phyloP scores from a whole-genome alignment of 768 basidiomycete species.

The Paxillus rubicundulus region DNA sequence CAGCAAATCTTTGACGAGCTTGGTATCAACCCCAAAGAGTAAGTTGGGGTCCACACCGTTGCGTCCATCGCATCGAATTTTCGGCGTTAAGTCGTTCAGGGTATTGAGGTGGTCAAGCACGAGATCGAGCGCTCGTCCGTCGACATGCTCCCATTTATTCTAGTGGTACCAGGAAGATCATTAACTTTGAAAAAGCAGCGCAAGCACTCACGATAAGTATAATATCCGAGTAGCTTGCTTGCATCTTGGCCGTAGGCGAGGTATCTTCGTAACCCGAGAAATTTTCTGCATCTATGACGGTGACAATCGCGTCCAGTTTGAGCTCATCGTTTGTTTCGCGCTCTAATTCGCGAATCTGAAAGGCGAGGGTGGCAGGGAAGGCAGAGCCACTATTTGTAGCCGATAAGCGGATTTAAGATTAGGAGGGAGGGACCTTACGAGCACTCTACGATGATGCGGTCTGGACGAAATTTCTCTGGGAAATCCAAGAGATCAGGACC shows the following conservation, averaged over 20 bases:
- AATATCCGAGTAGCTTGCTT: constrained; percentile 93
- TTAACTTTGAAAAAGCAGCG: not conserved
- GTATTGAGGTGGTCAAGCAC: constrained; percentile 87
- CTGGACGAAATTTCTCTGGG: constrained; percentile 77
- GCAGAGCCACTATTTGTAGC: constrained; percentile 70
- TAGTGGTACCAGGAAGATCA: constrained; percentile 27
- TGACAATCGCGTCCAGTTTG: constrained; percentile 86
- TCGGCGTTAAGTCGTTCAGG: constrained; percentile 87
- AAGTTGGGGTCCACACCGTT: constrained; percentile 72
- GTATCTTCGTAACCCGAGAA: constrained; percentile 92
- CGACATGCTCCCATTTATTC: constrained; percentile 90
- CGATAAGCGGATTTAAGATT: not conserved
- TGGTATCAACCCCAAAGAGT: constrained; percentile 90
- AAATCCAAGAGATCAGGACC: not conserved
- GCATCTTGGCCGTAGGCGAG: constrained; percentile 88
- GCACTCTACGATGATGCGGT: constrained; percentile 93
- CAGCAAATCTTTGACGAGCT: constrained; percentile 49
- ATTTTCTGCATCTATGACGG: constrained; percentile 89
- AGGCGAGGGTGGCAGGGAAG: constrained; percentile 92
- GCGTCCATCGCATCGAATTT: constrained; percentile 64
- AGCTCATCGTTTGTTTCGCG: constrained; percentile 71
- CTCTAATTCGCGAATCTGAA: constrained; percentile 90
- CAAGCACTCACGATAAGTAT: constrained; percentile 67
- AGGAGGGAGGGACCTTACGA: constrained; percentile 54
- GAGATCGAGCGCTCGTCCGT: constrained; percentile 74